Conservation (phyloP, 148 eudicot genomes). For the Spergularia bocconei region DNA sequence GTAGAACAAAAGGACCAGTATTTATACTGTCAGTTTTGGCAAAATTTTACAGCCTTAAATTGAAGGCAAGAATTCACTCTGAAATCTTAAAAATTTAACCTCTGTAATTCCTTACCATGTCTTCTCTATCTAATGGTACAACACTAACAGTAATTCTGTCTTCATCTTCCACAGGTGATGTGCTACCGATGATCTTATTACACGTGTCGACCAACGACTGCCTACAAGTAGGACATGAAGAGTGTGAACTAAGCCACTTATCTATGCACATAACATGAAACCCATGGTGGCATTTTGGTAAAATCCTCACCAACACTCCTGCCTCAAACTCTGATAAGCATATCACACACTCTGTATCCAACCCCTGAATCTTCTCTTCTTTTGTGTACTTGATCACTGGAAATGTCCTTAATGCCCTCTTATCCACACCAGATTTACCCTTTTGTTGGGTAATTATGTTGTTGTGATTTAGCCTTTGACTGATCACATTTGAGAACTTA, state of each 20-base stretch:
- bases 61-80: neutral
- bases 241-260: conserved; percentile 71
- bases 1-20: too few relatives aligned
- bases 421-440: conserved; percentile 24
- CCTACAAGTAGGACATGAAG: conserved; percentile 91
- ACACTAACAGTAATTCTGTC: conserved; percentile 32
- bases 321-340: conserved; percentile 65
- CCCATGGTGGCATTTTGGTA: conserved; percentile 86
- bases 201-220: conserved; percentile 64
- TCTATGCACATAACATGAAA: conserved; percentile 80
- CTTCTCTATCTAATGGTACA: conserved; percentile 53
- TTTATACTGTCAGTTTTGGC: neutral
- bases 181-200: conserved; percentile 43
- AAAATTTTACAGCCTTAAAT: neutral
- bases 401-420: conserved; percentile 68
- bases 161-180: conserved; percentile 5
- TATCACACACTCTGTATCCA: conserved; percentile 68
- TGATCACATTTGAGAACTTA: conserved; percentile 25
- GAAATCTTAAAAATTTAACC: neutral
- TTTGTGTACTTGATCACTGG: conserved; percentile 45
- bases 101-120: conserved; percentile 40
- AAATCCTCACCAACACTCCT: conserved; percentile 49
- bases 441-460: conserved; percentile 18
- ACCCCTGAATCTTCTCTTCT: conserved; percentile 47
- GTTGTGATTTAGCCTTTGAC: conserved; percentile 21